A percentile compares a stretch with the other conserved stretches of the same genome.
Evolutionary conservation across 1,284 basidiomycete species (phyloP).

Genomic region (Sutorius eximius): DNA sequence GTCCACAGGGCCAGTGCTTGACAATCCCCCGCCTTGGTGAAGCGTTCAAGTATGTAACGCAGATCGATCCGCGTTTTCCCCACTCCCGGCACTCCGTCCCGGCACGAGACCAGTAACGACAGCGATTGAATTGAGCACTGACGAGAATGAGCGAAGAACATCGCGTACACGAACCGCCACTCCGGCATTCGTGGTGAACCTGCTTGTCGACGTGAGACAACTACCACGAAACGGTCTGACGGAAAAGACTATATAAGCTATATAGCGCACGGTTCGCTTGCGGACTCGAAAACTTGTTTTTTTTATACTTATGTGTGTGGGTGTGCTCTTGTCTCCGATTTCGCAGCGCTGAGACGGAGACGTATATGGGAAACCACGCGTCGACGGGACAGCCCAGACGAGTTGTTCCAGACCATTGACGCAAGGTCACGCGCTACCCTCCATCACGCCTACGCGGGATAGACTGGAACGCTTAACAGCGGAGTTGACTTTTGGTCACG

Average conservation of each 20-base stretch:
- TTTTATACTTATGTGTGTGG: too few relatives aligned
- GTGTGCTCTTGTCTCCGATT: not conserved
- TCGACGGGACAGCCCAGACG: not conserved
- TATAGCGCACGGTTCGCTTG: conserved; percentile 7
- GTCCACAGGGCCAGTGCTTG: too few relatives aligned
- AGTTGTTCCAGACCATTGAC: not conserved
- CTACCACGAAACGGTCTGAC: not conserved
- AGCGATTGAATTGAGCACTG: not conserved
- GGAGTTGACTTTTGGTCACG: conserved; percentile 2
- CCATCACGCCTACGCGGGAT: conserved; percentile 3
- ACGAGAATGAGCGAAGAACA: not conserved
- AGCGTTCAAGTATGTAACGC: too few relatives aligned
- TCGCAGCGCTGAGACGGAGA: too few relatives aligned
- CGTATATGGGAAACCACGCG: too few relatives aligned
- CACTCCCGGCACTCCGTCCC: not conserved
- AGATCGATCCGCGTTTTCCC: not conserved
- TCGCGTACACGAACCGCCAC: not conserved
- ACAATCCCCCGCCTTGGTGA: too few relatives aligned
- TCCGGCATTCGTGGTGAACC: not conserved
- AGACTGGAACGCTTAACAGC: not conserved
- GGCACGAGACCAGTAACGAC: not conserved
- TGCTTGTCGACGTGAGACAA: not conserved
- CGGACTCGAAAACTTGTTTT: not conserved
- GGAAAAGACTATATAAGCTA: not conserved
- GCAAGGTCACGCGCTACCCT: not conserved